These are phyloP conservation scores for Candida dajiaensis DNA, from an alignment of 805 yeast species.

Conservation along the genomic window DNA sequence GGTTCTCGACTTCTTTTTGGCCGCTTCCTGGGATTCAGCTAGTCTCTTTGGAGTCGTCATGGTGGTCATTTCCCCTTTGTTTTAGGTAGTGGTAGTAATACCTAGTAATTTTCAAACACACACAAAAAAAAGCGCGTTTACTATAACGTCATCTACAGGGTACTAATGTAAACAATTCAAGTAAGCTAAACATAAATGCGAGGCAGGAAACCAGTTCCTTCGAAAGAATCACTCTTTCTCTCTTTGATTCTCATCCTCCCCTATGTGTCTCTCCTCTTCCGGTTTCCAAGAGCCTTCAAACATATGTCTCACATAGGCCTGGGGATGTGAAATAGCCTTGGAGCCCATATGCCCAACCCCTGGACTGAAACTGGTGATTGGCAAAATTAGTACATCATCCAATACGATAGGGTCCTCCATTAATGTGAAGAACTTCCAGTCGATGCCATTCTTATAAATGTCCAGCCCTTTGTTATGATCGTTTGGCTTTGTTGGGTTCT, in stretches of 20 bases:
- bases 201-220: not conserved
- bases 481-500: constrained; percentile 18
- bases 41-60: not conserved
- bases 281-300: constrained; percentile 64
- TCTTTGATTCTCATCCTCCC: not conserved
- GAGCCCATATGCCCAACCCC: constrained; percentile 71
- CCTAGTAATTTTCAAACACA: too few species aligned
- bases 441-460: constrained; percentile 30
- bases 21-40: not conserved
- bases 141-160: too few species aligned
- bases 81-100: too few species aligned
- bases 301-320: constrained; percentile 58
- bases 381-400: constrained; percentile 67
- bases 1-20: not conserved
- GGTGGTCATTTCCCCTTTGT: not conserved
- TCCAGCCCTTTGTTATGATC: constrained; percentile 25
- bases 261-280: constrained; percentile 11
- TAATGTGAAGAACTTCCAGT: constrained; percentile 61
- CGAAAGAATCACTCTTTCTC: not conserved
- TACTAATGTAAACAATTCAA: not conserved
- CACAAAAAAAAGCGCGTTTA: too few species aligned
- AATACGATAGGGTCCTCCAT: constrained; percentile 47
- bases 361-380: constrained; percentile 65
- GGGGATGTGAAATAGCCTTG: constrained; percentile 30
- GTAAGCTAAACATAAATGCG: not conserved